phyloP scores from a whole-genome alignment of 2,329 filamentous ascomycete genomes.

The Fusarium poae region DNA sequence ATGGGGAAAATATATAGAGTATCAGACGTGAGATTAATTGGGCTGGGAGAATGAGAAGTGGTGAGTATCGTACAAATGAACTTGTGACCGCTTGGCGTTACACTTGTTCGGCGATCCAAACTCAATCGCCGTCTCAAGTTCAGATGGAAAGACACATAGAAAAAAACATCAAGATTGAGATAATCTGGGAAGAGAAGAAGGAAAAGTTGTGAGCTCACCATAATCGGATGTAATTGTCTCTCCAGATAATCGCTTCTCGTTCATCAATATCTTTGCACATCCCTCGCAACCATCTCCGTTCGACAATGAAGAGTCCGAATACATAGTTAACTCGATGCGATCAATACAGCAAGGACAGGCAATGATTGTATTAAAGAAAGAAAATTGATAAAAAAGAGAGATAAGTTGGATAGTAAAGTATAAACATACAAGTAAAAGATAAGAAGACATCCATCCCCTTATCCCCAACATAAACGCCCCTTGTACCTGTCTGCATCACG shows the following conservation, averaged over 20 bases:
- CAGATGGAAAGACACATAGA: not conserved
- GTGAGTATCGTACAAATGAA: accelerated
- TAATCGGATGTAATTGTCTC: constrained; percentile 3
- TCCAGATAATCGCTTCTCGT: constrained; percentile 28
- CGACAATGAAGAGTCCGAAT: constrained; percentile 6
- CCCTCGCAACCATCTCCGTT: constrained; percentile 37
- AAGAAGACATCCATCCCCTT: constrained; percentile 1
- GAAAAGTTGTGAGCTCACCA: constrained; percentile 16
- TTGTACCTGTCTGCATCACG: constrained; percentile 13
- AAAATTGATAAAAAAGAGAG: not conserved
- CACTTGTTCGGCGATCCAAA: not conserved
- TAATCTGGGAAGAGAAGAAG: not conserved
- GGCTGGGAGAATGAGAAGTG: accelerated
- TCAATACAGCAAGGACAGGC: not conserved
- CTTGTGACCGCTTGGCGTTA: not conserved
- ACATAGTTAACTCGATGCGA: constrained; percentile 4
- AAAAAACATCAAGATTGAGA: not conserved
- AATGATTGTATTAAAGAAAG: not conserved
- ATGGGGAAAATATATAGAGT: not conserved
- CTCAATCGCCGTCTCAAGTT: not conserved
- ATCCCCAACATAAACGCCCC: constrained; percentile 2
- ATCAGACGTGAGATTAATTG: not conserved
- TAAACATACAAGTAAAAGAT: not conserved
- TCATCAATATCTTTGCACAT: constrained; percentile 45
- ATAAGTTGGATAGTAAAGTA: not conserved